A percentile compares a stretch with the other conserved stretches of the same genome.
Conservation (phyloP, 805 yeast genomes). For the Candida stauntonica region DNA sequence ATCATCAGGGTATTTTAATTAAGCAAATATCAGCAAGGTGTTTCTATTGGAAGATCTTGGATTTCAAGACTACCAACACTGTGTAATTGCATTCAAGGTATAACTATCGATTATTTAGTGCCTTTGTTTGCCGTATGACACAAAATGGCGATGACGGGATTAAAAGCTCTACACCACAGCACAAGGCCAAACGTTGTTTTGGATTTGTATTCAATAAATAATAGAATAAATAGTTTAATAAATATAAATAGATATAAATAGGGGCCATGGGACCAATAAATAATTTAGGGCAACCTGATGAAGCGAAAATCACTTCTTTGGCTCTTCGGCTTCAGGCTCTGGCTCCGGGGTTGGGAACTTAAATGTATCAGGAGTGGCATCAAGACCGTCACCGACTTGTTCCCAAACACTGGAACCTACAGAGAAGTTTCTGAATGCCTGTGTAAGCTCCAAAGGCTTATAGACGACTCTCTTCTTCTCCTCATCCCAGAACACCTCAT, state of each 20-base stretch:
- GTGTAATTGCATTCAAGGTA: too few relatives aligned
- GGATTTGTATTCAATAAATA: too few relatives aligned
- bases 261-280: constrained; percentile 9
- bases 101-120: too few relatives aligned
- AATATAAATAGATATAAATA: constrained; percentile 22
- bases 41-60: too few relatives aligned
- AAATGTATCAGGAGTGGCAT: constrained; percentile 75
- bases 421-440: constrained; percentile 86
- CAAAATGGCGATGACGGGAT: too few relatives aligned
- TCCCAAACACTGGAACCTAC: constrained; percentile 91
- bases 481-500: constrained; percentile 86
- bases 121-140: too few relatives aligned
- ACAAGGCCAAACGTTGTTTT: too few relatives aligned
- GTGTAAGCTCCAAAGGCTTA: constrained; percentile 87
- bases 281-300: neutral
- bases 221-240: constrained; percentile 9
- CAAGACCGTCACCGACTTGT: constrained; percentile 84
- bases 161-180: too few relatives aligned
- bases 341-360: constrained; percentile 80
- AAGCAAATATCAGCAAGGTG: too few relatives aligned
- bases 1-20: too few relatives aligned
- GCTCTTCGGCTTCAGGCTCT: constrained; percentile 48
- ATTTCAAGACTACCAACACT: too few relatives aligned
- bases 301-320: constrained; percentile 24
- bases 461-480: constrained; percentile 87